Base-by-base conservation (phyloP, 192 early-diverging fungal genomes). In the Dissophora ornata region DNA sequence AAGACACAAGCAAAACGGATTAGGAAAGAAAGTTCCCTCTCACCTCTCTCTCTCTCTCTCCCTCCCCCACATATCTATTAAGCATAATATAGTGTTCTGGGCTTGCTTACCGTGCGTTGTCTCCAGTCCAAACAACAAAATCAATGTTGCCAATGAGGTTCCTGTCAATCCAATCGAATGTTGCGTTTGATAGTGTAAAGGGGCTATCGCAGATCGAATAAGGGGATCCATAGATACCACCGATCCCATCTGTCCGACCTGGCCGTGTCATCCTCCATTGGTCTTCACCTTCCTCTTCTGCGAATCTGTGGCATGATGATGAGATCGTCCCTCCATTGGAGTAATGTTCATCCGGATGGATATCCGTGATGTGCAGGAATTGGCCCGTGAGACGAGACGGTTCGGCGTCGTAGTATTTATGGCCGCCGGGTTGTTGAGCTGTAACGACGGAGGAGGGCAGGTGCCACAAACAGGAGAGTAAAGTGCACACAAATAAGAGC, bases 121-220 rank as follows among this genome's bases (percentile, higher is more conserved):
- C 92, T 26, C 92, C 92, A 3, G 92, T 93, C 89, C 90, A 93
- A 25, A 88, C 57, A 3, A 93, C 83, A 87, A 93, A 93, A 73
- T 93, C 92, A 28, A 91, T 65, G 18, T 75, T 64, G 44, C 71
- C 69, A 24, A 71, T 83, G 77, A 84, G 78, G 30, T 83, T 65
- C 33, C 80, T 68, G 38, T 77, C 81, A 34, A 93, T 71, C 65
- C 84, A 85, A 2, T 89, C 83, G 57, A 88, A 77, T 0, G 89
- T 92, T 6, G 86, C 85, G 30, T 90, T 81, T 16, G 87, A 79
- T 41, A 93, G 71, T 0, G 74, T 56, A 1, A 86, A 29, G 0
- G 92, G 86, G 30, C 88, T 82, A 52, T 93, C 92, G 70, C 92
- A 93, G 36, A 85, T 83, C 34, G 87, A 79, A 19, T 63, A 75